These are phyloP conservation scores for Pleurotus platypus DNA, from an alignment of 768 basidiomycete genomes.

Conservation along the genomic window DNA sequence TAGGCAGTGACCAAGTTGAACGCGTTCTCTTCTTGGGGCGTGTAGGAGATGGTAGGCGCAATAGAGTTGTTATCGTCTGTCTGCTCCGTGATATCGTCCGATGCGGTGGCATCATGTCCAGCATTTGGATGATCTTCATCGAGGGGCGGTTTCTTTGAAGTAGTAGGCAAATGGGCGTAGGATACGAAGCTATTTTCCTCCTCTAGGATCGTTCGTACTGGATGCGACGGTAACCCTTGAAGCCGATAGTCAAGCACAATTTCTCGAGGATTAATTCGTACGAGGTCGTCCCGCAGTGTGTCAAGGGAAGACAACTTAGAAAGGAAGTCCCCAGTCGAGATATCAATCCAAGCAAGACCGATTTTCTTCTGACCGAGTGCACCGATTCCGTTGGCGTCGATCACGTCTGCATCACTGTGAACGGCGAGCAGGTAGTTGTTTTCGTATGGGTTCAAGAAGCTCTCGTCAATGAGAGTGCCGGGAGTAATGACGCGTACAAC, in stretches of 20 bases:
- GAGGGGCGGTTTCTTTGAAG: not conserved
- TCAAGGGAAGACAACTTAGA: constrained; percentile 56
- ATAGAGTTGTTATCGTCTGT: not conserved
- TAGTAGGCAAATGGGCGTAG: constrained; percentile 23
- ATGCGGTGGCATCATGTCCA: not conserved
- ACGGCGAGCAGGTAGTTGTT: constrained; percentile 89
- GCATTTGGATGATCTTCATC: not conserved
- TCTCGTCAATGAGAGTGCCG: constrained; percentile 90
- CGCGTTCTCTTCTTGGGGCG: constrained; percentile 48
- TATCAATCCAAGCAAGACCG: constrained; percentile 93
- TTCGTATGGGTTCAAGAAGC: constrained; percentile 79
- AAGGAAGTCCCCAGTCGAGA: constrained; percentile 93
- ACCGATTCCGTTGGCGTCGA: constrained; percentile 9
- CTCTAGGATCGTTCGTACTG: constrained; percentile 42
- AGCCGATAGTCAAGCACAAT: constrained; percentile 60
- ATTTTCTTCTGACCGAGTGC: constrained; percentile 18
- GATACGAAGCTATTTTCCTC: constrained; percentile 59
- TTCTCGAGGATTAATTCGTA: constrained; percentile 78
- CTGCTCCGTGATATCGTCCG: not conserved
- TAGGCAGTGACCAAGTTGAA: constrained; percentile 61
- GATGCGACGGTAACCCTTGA: constrained; percentile 32
- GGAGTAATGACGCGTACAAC: constrained; percentile 89
- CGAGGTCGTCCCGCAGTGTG: constrained; percentile 74
- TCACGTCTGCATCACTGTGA: not conserved
- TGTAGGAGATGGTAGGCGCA: constrained; percentile 16